Percentiles rank a stretch among this genome's conserved stretches.
Conservation (phyloP, 2,329 filamentous ascomycete genomes). For the Harringtonia aguacate region DNA sequence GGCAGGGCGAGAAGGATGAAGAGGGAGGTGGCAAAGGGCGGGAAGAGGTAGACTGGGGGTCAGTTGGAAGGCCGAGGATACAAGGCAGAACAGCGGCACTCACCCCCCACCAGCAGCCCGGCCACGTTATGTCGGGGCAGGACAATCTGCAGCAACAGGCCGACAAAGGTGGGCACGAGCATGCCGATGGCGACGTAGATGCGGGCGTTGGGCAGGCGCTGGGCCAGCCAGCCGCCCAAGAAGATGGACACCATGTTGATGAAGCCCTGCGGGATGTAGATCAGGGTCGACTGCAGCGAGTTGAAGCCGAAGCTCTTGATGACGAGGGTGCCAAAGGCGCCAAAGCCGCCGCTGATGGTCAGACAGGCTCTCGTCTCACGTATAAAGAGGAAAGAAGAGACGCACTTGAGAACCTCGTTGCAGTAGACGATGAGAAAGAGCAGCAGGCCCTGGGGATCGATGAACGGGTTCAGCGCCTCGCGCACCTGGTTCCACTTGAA, state of each 20-base stretch:
- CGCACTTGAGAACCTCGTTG: slow-evolving; percentile 3
- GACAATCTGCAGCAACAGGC: not conserved
- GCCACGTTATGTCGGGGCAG: not conserved
- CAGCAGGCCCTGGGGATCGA: not conserved
- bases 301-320: slow-evolving; percentile 5
- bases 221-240: not conserved
- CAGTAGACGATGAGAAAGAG: not conserved
- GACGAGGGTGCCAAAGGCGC: slow-evolving; percentile 4
- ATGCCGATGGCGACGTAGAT: not conserved
- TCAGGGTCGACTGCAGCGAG: slow-evolving; percentile 1
- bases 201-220: not conserved
- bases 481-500: slow-evolving; percentile 15
- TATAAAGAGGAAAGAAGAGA: too few relatives aligned
- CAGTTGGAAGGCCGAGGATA: not conserved
- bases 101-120: not conserved
- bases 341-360: slow-evolving; percentile 6
- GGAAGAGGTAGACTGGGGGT: too few relatives aligned
- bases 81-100: not conserved
- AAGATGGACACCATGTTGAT: not conserved
- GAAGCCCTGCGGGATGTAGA: slow-evolving; percentile 6
- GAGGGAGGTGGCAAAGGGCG: too few relatives aligned
- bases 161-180: not conserved
- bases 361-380: too few relatives aligned
- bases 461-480: slow-evolving; percentile 10
- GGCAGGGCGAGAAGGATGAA: not conserved